These are phyloP conservation scores for Exobasidium rhododendri DNA, from an alignment of 1,284 basidiomycete genomes.

Conservation along the genomic window DNA sequence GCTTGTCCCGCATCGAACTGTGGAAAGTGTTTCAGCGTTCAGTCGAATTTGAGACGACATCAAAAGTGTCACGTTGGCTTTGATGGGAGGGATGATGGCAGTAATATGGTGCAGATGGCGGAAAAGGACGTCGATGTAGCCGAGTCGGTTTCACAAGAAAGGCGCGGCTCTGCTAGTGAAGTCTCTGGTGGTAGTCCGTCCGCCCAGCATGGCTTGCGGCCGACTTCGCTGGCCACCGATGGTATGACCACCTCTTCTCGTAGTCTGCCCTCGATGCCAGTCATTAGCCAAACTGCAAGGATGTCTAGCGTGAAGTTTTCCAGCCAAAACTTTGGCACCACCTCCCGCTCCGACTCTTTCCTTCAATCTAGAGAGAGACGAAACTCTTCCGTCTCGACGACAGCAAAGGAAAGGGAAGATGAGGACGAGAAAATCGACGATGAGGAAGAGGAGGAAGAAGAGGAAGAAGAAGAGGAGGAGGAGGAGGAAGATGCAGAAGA, in stretches of 20 bases:
- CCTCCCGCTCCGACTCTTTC: neutral
- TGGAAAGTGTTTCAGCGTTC: slow-evolving; percentile 50
- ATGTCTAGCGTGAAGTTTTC: too few species aligned
- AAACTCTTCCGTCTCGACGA: neutral
- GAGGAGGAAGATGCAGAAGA: neutral
- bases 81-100: neutral
- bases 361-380: neutral
- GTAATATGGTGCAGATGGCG: neutral
- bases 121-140: neutral
- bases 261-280: neutral
- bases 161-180: neutral
- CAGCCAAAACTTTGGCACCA: neutral
- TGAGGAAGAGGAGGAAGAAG: slow-evolving; percentile 7
- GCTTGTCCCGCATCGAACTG: slow-evolving; percentile 47
- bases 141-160: neutral
- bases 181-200: too few species aligned
- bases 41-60: slow-evolving; percentile 51
- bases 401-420: slow-evolving; percentile 5
- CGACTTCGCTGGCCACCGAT: too few species aligned
- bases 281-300: neutral
- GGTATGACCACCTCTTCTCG: too few species aligned
- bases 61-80: slow-evolving; percentile 35
- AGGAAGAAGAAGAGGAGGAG: neutral
- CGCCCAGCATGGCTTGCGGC: too few species aligned
- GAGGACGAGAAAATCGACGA: slow-evolving; percentile 1